Evolutionary conservation across 2,329 filamentous ascomycete species (phyloP).

Genomic region (Talaromyces sp.): DNA sequence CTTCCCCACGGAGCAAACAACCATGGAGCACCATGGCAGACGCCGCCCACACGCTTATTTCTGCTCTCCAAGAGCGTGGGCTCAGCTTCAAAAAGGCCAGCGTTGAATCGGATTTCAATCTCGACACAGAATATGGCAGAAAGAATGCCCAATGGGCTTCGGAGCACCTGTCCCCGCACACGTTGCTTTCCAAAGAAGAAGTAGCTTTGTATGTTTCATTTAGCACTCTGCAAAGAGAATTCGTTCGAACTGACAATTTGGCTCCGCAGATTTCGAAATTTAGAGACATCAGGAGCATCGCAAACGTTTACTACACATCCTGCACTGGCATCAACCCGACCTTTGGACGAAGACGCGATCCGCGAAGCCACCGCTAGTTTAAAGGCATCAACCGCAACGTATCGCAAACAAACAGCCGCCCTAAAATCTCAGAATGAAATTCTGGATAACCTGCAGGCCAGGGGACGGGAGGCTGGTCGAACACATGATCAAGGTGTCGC

Average conservation of each 20-base stretch:
- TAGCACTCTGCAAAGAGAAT: background rate
- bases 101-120: conserved; percentile 23
- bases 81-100: conserved; percentile 23
- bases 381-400: conserved; percentile 30
- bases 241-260: background rate
- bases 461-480: conserved; percentile 18
- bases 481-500: conserved; percentile 22
- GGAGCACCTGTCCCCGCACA: conserved; percentile 27
- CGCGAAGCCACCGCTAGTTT: conserved; percentile 30
- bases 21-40: conserved; percentile 13
- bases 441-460: conserved; percentile 21
- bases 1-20: background rate
- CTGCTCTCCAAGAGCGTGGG: conserved; percentile 25
- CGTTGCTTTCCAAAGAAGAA: conserved; percentile 37
- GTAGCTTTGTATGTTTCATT: conserved; percentile 25
- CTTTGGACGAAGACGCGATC: conserved; percentile 36
- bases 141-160: conserved; percentile 27
- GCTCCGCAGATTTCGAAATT: conserved; percentile 25
- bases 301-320: conserved; percentile 22
- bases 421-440: conserved; percentile 28
- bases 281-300: conserved; percentile 28
- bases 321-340: conserved; percentile 26
- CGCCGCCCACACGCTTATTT: conserved; percentile 18
- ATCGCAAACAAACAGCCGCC: conserved; percentile 28
- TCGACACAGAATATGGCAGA: conserved; percentile 12